Base-by-base conservation (phyloP, 2,329 filamentous ascomycete genomes). In the Fusarium nematophilum region DNA sequence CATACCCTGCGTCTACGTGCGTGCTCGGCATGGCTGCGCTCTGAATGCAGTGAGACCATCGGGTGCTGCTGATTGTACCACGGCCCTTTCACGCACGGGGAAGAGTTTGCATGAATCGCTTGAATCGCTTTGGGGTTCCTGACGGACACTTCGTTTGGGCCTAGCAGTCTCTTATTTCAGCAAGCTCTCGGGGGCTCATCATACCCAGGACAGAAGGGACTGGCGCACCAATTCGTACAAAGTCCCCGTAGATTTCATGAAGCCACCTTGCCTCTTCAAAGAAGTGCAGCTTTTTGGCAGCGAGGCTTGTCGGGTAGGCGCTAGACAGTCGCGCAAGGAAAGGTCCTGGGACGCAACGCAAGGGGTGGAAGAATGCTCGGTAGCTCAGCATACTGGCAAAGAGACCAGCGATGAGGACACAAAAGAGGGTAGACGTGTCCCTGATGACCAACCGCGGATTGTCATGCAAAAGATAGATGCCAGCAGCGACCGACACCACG, bases 341-440 rank as follows among this genome's bases (percentile, higher is more conserved):
- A 6, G 51, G 51, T 3, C 51, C 51, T 0, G 51, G 44, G n/a
- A 55, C n/a, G n/a, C n/a, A n/a, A n/a, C n/a, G n/a, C n/a, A n/a
- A n/a, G n/a, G n/a, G n/a, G n/a, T n/a, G n/a, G n/a, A n/a, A n/a
- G n/a, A n/a, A n/a, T n/a, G n/a, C n/a, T n/a, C n/a, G n/a, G n/a
- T n/a, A n/a, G n/a, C n/a, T n/a, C n/a, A n/a, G n/a, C n/a, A n/a
- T n/a, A n/a, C n/a, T n/a, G n/a, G n/a, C n/a, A n/a, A n/a, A n/a
- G n/a, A n/a, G n/a, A n/a, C n/a, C n/a, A n/a, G n/a, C n/a, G n/a
- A n/a, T n/a, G n/a, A n/a, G n/a, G n/a, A n/a, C n/a, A n/a, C n/a
- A n/a, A n/a, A n/a, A n/a, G n/a, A n/a, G n/a, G n/a, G n/a, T n/a
- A n/a, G n/a, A n/a, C n/a, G n/a, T n/a, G n/a, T n/a, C n/a, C n/a